Evolutionary conservation across 345 rosid species (phyloP), one percentile per base, ranked within the genome.

Genomic region (Hibiscus syriacus): DNA sequence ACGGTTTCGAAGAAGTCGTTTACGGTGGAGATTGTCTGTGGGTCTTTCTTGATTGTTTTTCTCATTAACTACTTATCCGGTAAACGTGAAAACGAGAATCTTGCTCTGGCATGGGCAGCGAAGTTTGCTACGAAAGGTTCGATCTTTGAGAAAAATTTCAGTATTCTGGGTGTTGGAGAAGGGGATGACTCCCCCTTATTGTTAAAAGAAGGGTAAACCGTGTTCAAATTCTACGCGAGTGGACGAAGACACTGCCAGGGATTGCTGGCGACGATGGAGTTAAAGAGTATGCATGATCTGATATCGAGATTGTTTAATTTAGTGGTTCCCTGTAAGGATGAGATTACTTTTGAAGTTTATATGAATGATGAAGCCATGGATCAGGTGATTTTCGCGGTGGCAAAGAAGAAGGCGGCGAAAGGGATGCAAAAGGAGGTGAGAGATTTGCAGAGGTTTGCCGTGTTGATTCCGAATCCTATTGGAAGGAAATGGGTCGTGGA

Each of bases 331-430:
- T 85, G 96, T 71, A 90, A 77, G 74, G 99, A 95, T 67, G 98
- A 90, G 87, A 90, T 95, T 25, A 83, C 76, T 70, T 89, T 95
- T 2, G 97, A 95, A 80, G 96, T 91, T 1, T 94, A 85, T 49
- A 89, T 94, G 97, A 94, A 88, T 27, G 98, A 91, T 3, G 97
- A 94, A 30, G 79, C 87, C 0, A 87, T 95, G 99, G 99, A 95
- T 70, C 95, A 87, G 20, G 80, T 90, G 48, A 80, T 95, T 30
- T 87, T 95, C 62, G 96, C 98, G 0, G 16, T 90, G 76, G 94
- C 96, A 0, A 92, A 79, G 92, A 95, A 95, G 87, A 95, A 92
- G 78, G 79, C 80, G 7, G 99, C 90, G 0, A 95, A 90, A 80
- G 76, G 70, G 3, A 85, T 95, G 98, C 97, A 83, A 69, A 95